A percentile compares a stretch with the other conserved stretches of the same genome.
These are phyloP conservation scores for Biscutella laevigata DNA, from an alignment of 441 rosid genomes.

Conservation along the genomic window DNA sequence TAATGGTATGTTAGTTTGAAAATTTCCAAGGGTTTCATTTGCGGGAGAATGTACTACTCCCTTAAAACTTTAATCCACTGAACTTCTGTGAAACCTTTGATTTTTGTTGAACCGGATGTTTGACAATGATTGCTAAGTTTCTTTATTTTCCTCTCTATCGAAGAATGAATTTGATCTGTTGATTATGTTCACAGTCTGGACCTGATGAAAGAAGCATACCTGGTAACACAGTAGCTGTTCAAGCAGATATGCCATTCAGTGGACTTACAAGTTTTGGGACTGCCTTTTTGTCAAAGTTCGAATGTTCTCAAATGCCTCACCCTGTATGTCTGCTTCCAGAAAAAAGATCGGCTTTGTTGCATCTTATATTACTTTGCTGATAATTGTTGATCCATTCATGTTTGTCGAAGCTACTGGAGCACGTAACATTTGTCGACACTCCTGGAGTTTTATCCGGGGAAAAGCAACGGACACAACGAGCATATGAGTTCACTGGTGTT, in stretches of 20 bases:
- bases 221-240: constrained; percentile 89
- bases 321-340: constrained; percentile 44
- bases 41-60: not conserved
- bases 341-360: not conserved
- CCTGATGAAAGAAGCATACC: constrained; percentile 96
- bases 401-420: constrained; percentile 75
- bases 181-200: constrained; percentile 53
- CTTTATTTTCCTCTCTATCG: constrained; percentile 5
- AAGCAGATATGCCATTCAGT: constrained; percentile 93
- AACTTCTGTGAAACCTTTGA: not conserved
- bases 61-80: not conserved
- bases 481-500: constrained; percentile 87
- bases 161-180: constrained; percentile 1
- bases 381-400: constrained; percentile 17
- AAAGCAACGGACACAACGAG: constrained; percentile 79
- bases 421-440: constrained; percentile 79
- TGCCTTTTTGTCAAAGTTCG: constrained; percentile 89
- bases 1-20: constrained; percentile 53
- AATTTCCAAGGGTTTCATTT: not conserved
- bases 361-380: constrained; percentile 5
- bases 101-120: not conserved
- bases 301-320: constrained; percentile 98
- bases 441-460: constrained; percentile 96
- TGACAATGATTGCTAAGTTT: constrained; percentile 1
- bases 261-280: constrained; percentile 91